These are phyloP conservation scores for Tanozyma kutaoensis DNA, from an alignment of 805 yeast genomes.

Conservation along the genomic window DNA sequence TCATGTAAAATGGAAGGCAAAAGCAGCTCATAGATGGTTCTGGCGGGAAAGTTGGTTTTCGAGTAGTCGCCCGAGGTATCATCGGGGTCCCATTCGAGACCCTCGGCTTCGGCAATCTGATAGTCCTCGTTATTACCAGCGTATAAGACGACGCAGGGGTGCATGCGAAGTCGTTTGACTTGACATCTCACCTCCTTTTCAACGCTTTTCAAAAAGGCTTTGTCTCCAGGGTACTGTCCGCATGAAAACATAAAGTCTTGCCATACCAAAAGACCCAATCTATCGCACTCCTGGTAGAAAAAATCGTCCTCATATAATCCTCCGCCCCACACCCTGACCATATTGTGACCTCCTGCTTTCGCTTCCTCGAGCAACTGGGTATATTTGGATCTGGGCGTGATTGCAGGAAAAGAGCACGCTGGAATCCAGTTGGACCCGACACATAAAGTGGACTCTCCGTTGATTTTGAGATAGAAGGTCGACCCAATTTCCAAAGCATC, in stretches of 20 bases:
- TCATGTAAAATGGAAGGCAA: slow-evolving; percentile 21
- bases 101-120: slow-evolving; percentile 25
- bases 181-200: slow-evolving; percentile 23
- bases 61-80: slow-evolving; percentile 13
- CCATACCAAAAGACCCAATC: slow-evolving; percentile 34
- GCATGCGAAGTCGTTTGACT: slow-evolving; percentile 25
- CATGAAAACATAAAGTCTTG: slow-evolving; percentile 49
- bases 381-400: slow-evolving; percentile 21
- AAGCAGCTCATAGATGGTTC: slow-evolving; percentile 24
- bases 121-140: slow-evolving; percentile 38
- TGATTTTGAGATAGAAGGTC: slow-evolving; percentile 29
- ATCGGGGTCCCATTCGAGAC: slow-evolving; percentile 14
- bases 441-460: slow-evolving; percentile 22
- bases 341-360: slow-evolving; percentile 26
- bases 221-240: slow-evolving; percentile 37
- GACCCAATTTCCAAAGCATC: slow-evolving; percentile 11
- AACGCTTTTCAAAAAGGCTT: slow-evolving; percentile 20
- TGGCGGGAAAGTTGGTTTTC: slow-evolving; percentile 28
- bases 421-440: slow-evolving; percentile 39
- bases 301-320: slow-evolving; percentile 30
- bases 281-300: slow-evolving; percentile 31
- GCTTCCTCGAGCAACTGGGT: slow-evolving; percentile 19
- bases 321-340: slow-evolving; percentile 39
- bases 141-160: slow-evolving; percentile 24
- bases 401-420: slow-evolving; percentile 25